Percentiles rank a stretch among this genome's conserved stretches.
phyloP scores from a whole-genome alignment of 371 early-diverging fungal genomes.

The Zychaea mexicana region DNA sequence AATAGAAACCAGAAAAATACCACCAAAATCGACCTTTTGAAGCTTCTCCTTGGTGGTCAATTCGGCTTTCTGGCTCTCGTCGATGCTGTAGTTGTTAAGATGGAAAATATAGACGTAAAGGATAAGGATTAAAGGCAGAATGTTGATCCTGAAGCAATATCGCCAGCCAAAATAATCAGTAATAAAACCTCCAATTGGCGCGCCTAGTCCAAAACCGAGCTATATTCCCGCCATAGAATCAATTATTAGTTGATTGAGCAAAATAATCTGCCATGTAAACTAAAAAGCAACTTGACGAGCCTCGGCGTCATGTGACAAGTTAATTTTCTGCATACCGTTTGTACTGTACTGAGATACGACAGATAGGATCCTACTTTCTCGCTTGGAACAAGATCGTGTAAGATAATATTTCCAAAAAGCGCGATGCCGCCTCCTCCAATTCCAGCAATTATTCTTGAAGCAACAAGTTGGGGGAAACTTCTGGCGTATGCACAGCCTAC shows the following conservation, averaged over 20 bases:
- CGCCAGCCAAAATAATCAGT: conserved; percentile 62
- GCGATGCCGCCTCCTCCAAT: conserved; percentile 74
- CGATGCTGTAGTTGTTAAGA: conserved; percentile 38
- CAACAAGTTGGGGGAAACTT: conserved; percentile 66
- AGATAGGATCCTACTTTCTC: conserved; percentile 46
- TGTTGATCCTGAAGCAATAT: conserved; percentile 79
- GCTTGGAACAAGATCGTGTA: conserved; percentile 43
- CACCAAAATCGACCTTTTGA: conserved; percentile 63
- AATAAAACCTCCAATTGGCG: conserved; percentile 56
- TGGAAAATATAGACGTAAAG: conserved; percentile 21
- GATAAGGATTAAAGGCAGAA: conserved; percentile 62
- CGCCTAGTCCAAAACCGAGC: conserved; percentile 35
- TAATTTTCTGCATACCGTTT: conserved; percentile 23
- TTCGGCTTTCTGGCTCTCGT: conserved; percentile 16
- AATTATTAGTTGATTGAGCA: background rate
- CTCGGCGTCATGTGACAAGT: no score
- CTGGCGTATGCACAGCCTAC: conserved; percentile 57
- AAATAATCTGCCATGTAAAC: no score
- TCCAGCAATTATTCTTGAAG: conserved; percentile 76
- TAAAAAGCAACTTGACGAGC: no score
- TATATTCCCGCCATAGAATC: background rate
- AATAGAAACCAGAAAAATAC: conserved; percentile 51
- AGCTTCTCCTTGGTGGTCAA: conserved; percentile 29
- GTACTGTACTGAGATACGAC: conserved; percentile 18
- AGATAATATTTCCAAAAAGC: conserved; percentile 35